Conservation (phyloP, 345 rosid species). For the Eucalyptus marginata region DNA sequence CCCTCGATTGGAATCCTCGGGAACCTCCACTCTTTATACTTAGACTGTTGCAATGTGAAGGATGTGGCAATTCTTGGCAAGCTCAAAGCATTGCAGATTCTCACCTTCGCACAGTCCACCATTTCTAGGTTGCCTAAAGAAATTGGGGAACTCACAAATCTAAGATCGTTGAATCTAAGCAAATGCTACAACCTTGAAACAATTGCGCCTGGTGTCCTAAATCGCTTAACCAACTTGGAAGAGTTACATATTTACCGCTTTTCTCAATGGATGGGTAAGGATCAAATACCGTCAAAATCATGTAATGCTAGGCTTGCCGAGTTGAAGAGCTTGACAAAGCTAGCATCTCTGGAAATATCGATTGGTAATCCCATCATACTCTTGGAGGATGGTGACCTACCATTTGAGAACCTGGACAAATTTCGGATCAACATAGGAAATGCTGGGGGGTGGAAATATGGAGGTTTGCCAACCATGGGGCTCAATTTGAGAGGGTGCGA, state of each 20-base stretch:
- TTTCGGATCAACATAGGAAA: too few relatives aligned
- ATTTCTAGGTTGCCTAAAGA: background rate
- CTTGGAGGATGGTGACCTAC: too few relatives aligned
- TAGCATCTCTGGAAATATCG: too few relatives aligned
- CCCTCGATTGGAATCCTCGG: accelerated
- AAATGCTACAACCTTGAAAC: accelerated
- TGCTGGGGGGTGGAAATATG: too few relatives aligned
- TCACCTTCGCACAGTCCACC: background rate
- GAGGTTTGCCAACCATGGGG: too few relatives aligned
- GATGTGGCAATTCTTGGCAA: background rate
- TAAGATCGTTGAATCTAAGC: background rate
- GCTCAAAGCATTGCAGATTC: background rate
- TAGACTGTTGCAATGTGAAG: background rate
- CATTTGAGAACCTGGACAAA: too few relatives aligned
- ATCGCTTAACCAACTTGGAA: background rate
- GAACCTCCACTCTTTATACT: background rate
- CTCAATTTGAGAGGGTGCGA: too few relatives aligned
- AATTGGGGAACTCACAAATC: background rate
- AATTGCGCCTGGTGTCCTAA: background rate
- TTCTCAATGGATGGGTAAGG: background rate
- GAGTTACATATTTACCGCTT: background rate
- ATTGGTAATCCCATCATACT: too few relatives aligned
- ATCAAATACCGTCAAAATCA: too few relatives aligned
- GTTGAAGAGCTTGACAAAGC: too few relatives aligned
- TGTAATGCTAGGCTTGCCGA: too few relatives aligned